These are phyloP conservation scores for Corniculantispora saksenae DNA, from an alignment of 2,329 filamentous ascomycete species.

Conservation along the genomic window DNA sequence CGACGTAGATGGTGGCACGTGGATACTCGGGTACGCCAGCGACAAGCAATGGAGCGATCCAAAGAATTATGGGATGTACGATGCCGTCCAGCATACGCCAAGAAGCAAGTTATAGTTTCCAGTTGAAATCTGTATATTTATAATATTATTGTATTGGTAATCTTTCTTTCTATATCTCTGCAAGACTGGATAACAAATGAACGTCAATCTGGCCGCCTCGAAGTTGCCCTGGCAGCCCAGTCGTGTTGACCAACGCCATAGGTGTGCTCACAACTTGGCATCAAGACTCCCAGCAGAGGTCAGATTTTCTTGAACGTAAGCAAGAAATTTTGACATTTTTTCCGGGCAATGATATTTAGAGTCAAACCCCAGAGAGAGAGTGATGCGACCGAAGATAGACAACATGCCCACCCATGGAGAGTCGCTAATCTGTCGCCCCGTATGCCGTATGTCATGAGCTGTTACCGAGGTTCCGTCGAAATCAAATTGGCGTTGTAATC, in stretches of 20 bases:
- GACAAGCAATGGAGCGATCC: constrained; percentile 5
- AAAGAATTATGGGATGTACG: not conserved
- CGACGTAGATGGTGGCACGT: not conserved
- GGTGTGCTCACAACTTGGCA: too few species aligned
- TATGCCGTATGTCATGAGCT: not conserved
- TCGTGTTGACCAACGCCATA: too few species aligned
- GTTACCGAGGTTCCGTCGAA: not conserved
- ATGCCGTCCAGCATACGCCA: not conserved
- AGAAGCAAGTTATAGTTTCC: not conserved
- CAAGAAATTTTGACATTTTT: not conserved
- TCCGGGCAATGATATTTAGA: not conserved
- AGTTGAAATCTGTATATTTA: too few species aligned
- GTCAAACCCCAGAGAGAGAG: not conserved
- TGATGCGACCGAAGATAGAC: not conserved
- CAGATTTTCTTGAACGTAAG: not conserved
- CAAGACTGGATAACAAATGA: too few species aligned
- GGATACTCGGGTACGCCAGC: constrained; percentile 5
- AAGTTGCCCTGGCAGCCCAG: too few species aligned
- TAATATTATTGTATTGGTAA: too few species aligned
- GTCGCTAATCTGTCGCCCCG: constrained; percentile 4
- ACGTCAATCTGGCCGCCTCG: too few species aligned
- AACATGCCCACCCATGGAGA: constrained; percentile 7
- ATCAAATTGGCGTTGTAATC: not conserved
- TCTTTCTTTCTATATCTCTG: not conserved
- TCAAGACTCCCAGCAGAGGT: not conserved